Evolutionary conservation across 306 rosid genomes (phyloP).

Genomic region (Prunus padus): DNA sequence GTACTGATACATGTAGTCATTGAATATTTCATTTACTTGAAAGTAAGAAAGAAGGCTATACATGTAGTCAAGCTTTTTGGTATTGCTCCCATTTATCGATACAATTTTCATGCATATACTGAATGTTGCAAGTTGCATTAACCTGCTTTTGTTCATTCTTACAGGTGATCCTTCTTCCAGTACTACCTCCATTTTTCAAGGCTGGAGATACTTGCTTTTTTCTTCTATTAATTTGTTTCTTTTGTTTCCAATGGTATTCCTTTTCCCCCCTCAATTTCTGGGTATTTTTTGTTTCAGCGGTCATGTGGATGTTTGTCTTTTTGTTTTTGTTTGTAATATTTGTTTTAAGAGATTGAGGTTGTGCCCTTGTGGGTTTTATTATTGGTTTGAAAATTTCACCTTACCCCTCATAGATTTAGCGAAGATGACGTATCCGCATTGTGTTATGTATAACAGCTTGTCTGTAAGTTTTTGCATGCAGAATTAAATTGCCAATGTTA

Average conservation of each 20-base stretch:
- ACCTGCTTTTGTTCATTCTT: slow-evolving; percentile 15
- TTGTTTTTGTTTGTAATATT: background rate
- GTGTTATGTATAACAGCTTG: background rate
- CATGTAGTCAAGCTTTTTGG: background rate
- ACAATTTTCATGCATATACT: background rate
- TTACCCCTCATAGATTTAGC: background rate
- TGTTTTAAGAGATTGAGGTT: background rate
- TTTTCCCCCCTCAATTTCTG: background rate
- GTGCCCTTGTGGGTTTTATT: background rate
- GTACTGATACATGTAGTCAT: background rate
- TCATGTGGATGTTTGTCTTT: background rate
- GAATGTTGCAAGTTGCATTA: background rate
- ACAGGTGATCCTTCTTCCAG: slow-evolving; percentile 43
- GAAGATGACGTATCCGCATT: background rate
- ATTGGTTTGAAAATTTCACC: background rate
- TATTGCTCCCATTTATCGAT: background rate
- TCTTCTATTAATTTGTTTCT: background rate
- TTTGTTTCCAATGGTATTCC: slow-evolving; percentile 15
- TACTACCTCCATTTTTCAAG: slow-evolving; percentile 47
- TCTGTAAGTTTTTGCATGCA: background rate
- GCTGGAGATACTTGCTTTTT: slow-evolving; percentile 30
- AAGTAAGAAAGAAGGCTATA: background rate
- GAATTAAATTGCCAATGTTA: background rate
- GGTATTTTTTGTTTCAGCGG: background rate
- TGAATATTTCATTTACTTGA: background rate